Percentiles rank a stretch among this genome's conserved stretches.
These are phyloP conservation scores for Kwoniella heveanensis DNA, from an alignment of 768 basidiomycete genomes.

Conservation along the genomic window DNA sequence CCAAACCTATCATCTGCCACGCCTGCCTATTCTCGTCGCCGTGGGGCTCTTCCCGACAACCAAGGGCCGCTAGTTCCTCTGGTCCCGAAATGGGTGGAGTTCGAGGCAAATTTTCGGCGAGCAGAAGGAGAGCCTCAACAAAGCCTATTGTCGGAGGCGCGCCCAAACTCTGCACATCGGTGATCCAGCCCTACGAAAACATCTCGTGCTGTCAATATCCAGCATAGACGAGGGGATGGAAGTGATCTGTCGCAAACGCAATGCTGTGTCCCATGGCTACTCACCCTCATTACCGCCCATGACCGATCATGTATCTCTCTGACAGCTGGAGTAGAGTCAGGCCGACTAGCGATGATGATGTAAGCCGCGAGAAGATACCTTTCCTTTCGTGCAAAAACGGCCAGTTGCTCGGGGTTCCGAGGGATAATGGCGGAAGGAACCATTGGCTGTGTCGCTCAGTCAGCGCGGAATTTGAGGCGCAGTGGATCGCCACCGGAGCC, in stretches of 20 bases:
- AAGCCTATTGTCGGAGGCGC: constrained; percentile 49
- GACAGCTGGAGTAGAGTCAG: constrained; percentile 30
- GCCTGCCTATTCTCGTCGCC: constrained; percentile 53
- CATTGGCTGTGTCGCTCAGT: constrained; percentile 36
- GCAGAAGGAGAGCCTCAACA: constrained; percentile 48
- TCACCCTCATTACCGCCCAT: constrained; percentile 47
- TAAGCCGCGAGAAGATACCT: constrained; percentile 45
- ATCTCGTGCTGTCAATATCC: too few species aligned
- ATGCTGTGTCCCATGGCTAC: constrained; percentile 10
- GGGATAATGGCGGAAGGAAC: constrained; percentile 42
- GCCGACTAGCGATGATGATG: constrained; percentile 52
- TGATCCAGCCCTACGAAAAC: constrained; percentile 44
- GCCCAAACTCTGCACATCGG: constrained; percentile 48
- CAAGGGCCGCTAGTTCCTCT: constrained; percentile 29
- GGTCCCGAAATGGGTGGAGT: constrained; percentile 33
- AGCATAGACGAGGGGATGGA: too few species aligned
- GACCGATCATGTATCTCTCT: constrained; percentile 45
- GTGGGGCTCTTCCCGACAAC: constrained; percentile 44
- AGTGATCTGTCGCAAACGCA: too few species aligned
- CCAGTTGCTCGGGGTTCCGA: constrained; percentile 33
- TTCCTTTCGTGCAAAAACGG: constrained; percentile 43
- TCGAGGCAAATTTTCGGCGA: constrained; percentile 53
- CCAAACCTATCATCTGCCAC: constrained; percentile 53
- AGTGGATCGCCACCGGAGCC: too few species aligned
- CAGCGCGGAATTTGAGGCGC: too few species aligned